A percentile compares a stretch with the other conserved stretches of the same genome.
These are phyloP conservation scores for Calocera viscosa DNA, from an alignment of 768 basidiomycete genomes.

Conservation along the genomic window DNA sequence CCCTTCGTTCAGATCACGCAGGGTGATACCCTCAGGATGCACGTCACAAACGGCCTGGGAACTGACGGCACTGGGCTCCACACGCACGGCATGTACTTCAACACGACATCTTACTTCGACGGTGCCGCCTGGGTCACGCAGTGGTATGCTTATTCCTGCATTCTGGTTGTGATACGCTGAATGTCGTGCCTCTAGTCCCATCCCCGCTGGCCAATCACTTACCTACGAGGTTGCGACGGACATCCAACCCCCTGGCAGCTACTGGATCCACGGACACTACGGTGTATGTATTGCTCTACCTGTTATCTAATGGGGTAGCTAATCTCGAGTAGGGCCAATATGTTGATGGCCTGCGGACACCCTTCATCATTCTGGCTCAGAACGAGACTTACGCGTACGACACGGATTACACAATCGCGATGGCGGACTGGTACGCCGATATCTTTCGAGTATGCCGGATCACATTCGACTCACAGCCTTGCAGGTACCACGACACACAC, in stretches of 20 bases:
- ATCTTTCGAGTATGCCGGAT: background rate
- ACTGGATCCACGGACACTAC: constrained; percentile 36
- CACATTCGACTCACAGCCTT: background rate
- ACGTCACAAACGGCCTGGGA: constrained; percentile 25
- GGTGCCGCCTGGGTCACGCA: constrained; percentile 33
- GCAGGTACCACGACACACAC: constrained; percentile 61
- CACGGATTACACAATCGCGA: constrained; percentile 77
- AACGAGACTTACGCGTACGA: constrained; percentile 50
- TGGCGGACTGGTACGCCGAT: constrained; percentile 59
- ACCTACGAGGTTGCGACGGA: constrained; percentile 24
- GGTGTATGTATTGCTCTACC: background rate
- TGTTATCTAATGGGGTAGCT: background rate
- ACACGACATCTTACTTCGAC: constrained; percentile 28
- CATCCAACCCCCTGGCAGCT: constrained; percentile 45
- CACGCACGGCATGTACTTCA: constrained; percentile 33
- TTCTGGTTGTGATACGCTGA: background rate
- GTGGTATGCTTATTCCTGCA: constrained; percentile 17
- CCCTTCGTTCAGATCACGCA: constrained; percentile 28
- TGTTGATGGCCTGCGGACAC: constrained; percentile 80
- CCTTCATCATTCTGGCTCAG: constrained; percentile 52
- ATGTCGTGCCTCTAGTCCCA: constrained; percentile 16
- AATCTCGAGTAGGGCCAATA: constrained; percentile 56
- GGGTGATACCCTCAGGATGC: constrained; percentile 28
- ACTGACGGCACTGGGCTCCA: constrained; percentile 27
- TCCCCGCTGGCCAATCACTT: constrained; percentile 25